Evolutionary conservation across 768 basidiomycete genomes (phyloP).

Genomic region (Butyriboletus loyo): DNA sequence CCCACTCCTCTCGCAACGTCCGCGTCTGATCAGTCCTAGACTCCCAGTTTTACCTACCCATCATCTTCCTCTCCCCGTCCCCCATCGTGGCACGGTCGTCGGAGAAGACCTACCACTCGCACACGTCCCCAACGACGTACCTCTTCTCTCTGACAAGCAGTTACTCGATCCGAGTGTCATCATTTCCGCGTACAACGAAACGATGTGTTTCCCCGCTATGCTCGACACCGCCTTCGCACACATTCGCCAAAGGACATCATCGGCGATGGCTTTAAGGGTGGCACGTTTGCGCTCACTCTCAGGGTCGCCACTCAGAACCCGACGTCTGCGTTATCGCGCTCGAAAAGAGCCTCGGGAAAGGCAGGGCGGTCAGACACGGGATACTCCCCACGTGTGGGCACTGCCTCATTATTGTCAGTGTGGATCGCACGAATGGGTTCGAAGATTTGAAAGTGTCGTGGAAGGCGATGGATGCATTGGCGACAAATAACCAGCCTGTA

Average conservation of each 20-base stretch:
- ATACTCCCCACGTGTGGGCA: constrained; percentile 78
- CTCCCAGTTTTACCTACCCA: constrained; percentile 67
- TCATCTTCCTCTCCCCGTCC: constrained; percentile 73
- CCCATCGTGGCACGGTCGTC: constrained; percentile 60
- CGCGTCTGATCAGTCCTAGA: constrained; percentile 34
- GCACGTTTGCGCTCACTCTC: constrained; percentile 64
- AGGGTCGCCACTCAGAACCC: constrained; percentile 54
- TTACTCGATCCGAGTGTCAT: constrained; percentile 75
- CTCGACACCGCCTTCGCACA: constrained; percentile 70
- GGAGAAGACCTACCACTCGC: constrained; percentile 67
- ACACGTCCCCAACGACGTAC: constrained; percentile 49
- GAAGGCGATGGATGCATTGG: constrained; percentile 64
- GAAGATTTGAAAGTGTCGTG: constrained; percentile 80
- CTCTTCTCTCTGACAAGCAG: constrained; percentile 50
- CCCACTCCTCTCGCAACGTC: not conserved
- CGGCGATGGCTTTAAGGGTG: constrained; percentile 86
- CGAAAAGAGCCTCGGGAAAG: constrained; percentile 86
- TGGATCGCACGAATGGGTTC: constrained; percentile 90
- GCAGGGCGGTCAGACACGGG: constrained; percentile 90
- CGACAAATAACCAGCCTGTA: constrained; percentile 46
- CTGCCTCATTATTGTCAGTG: constrained; percentile 87
- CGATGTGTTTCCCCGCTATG: constrained; percentile 80
- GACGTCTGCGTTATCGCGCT: constrained; percentile 79
- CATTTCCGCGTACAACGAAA: constrained; percentile 92
- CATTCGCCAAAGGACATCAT: constrained; percentile 29